Conservation (phyloP, 2,329 filamentous ascomycete species). For the Plenodomus lindquistii region DNA sequence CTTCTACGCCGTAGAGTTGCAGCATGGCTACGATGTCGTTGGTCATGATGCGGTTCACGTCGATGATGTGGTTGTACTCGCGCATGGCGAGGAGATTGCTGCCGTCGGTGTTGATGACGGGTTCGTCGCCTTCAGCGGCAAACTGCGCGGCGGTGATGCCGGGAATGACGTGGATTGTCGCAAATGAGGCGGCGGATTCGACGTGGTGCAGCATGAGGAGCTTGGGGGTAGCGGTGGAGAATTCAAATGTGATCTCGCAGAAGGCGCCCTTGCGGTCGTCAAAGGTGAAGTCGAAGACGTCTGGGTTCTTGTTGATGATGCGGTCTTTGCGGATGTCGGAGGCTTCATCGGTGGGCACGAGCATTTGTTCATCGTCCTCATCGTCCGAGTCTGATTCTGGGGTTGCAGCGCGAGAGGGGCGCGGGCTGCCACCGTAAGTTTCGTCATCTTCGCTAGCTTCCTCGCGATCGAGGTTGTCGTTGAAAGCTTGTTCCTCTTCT, state of each 20-base stretch:
- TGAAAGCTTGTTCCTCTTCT: constrained; percentile 82
- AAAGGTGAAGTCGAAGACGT: constrained; percentile 78
- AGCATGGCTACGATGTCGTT: constrained; percentile 92
- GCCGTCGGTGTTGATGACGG: constrained; percentile 73
- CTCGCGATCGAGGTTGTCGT: constrained; percentile 64
- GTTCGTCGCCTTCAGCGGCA: constrained; percentile 52
- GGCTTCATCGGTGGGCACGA: constrained; percentile 33
- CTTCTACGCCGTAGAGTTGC: constrained; percentile 87
- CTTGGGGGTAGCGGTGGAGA: constrained; percentile 79
- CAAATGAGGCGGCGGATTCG: constrained; percentile 75
- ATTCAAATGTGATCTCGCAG: constrained; percentile 83
- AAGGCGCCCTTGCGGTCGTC: constrained; percentile 73
- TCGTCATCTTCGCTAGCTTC: constrained; percentile 58
- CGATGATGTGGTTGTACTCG: constrained; percentile 80
- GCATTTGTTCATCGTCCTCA: constrained; percentile 25
- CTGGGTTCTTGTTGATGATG: constrained; percentile 54
- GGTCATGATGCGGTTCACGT: constrained; percentile 83
- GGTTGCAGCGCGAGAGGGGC: constrained; percentile 40
- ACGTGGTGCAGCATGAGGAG: constrained; percentile 91
- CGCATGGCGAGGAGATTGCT: constrained; percentile 92
- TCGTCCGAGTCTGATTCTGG: constrained; percentile 36
- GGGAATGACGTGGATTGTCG: constrained; percentile 84
- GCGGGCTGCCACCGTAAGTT: constrained; percentile 52
- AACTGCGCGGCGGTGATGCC: constrained; percentile 74
- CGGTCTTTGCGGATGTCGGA: constrained; percentile 39